These are phyloP conservation scores for Zhuliangozyma blackwelliae DNA, from an alignment of 1,139 yeast genomes.

Conservation along the genomic window DNA sequence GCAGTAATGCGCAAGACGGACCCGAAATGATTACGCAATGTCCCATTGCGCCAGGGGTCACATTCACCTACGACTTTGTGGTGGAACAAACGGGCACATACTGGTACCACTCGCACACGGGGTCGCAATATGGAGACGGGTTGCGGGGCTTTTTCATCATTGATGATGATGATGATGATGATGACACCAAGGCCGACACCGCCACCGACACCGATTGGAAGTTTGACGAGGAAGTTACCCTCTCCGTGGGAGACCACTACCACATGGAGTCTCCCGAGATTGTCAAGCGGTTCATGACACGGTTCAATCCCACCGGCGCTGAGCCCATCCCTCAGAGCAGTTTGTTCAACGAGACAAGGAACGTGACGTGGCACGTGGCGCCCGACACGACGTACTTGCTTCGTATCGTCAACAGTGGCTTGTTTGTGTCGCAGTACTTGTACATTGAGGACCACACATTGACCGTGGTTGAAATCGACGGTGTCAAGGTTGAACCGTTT, in stretches of 20 bases:
- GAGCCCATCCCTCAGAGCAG: slow-evolving; percentile 88
- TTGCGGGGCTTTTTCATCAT: slow-evolving; percentile 78
- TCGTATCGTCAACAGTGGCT: slow-evolving; percentile 77
- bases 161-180: slow-evolving; percentile 53
- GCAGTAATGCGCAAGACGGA: slow-evolving; percentile 76
- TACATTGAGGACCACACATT: slow-evolving; percentile 82
- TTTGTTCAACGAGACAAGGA: slow-evolving; percentile 73
- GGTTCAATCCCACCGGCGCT: slow-evolving; percentile 92
- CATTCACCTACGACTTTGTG: slow-evolving; percentile 74
- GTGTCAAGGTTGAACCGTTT: slow-evolving; percentile 65
- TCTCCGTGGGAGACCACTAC: slow-evolving; percentile 81
- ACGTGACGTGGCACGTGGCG: slow-evolving; percentile 63
- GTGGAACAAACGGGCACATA: slow-evolving; percentile 83
- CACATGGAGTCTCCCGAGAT: slow-evolving; percentile 57
- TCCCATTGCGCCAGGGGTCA: slow-evolving; percentile 73
- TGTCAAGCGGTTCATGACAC: slow-evolving; percentile 51
- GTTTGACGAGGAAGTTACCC: slow-evolving; percentile 71
- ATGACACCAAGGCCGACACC: slow-evolving; percentile 23
- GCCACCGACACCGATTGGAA: not conserved
- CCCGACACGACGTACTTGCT: slow-evolving; percentile 79
- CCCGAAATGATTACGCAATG: slow-evolving; percentile 85
- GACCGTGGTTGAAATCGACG: slow-evolving; percentile 81
- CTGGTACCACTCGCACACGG: slow-evolving; percentile 94
- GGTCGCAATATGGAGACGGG: slow-evolving; percentile 88
- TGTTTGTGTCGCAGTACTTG: slow-evolving; percentile 81